phyloP scores from a whole-genome alignment of 2,329 filamentous ascomycete species.

The Clarireedia paspali region DNA sequence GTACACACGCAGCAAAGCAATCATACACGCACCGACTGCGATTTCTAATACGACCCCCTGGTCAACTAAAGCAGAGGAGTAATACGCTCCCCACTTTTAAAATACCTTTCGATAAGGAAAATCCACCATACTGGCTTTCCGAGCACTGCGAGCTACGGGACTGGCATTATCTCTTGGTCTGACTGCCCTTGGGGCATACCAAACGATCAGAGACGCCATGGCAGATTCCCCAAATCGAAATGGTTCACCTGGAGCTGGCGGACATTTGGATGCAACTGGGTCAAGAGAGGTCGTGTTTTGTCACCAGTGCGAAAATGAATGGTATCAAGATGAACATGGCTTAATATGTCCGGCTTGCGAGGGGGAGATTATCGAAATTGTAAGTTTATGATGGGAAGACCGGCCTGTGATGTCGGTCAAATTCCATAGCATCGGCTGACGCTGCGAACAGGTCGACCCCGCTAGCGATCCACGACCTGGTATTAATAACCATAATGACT shows the following conservation, averaged over 20 bases:
- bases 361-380: conserved; percentile 79
- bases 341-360: conserved; percentile 71
- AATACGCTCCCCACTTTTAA: conserved; percentile 1
- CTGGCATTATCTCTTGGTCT: conserved; percentile 52
- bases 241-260: conserved; percentile 13
- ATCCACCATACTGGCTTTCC: conserved; percentile 44
- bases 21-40: conserved; percentile 2
- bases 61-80: not conserved
- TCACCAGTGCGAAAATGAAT: conserved; percentile 73
- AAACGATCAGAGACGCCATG: conserved; percentile 38
- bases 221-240: conserved; percentile 21
- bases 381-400: conserved; percentile 37
- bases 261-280: conserved; percentile 42
- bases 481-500: conserved; percentile 14
- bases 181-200: conserved; percentile 47
- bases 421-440: conserved; percentile 18
- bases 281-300: conserved; percentile 74
- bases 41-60: not conserved
- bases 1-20: conserved; percentile 3
- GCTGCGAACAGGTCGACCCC: conserved; percentile 37
- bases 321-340: conserved; percentile 64
- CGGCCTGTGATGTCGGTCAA: not conserved
- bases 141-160: conserved; percentile 44
- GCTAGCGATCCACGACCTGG: conserved; percentile 56
- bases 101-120: not conserved